Base-by-base conservation (phyloP, 805 yeast genomes). In the Teunomyces cretensis region DNA sequence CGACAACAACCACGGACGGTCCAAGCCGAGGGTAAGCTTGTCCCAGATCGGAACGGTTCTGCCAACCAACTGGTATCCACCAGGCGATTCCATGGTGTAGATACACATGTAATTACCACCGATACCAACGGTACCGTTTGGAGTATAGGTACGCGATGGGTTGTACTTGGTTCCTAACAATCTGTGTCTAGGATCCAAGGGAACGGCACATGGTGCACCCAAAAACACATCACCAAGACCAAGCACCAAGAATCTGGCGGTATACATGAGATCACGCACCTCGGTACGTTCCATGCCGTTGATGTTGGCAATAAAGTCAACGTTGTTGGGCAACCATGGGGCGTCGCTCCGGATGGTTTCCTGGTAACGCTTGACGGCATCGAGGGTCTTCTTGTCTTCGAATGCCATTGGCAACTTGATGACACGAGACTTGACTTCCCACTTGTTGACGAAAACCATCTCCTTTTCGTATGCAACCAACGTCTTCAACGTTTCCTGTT, bases 31-130 rank as follows among this genome's bases (percentile, higher is more conserved):
- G 27, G 88, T 78, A 57, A 92, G 77, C 70, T 89, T 91, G 65
- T 92, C 99, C 99, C 99, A 92, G 56, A 92, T 91, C 44, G 98
- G 98, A 53, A 94, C 83, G 9, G 99, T 92, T 62, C 98, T 81
- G 46, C 98, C 99, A 50, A 90, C 92, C 56, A 92, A 78, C 71
- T 92, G 98, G 69, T 92, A 92, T 27, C 99, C 99, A 70, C 99
- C 99, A 39, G 99, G 99, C 19, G 97, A 89, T 54, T 89, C 95
- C 92, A 92, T 91, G 27, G 98, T 89, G 68, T 92, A 92, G 56
- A 92, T 91, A 73, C 98, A 92, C 98, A 92, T 91, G 77, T 90
- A 94, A 88, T 86, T 89, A 56, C 99, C 98, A 51, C 99, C 99
- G 62, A 94, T 84, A 60, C 99, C 99, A 50, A 92, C 98, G 30